phyloP scores from a whole-genome alignment of 1,139 yeast genomes.

The Meyerozyma guilliermondii region DNA sequence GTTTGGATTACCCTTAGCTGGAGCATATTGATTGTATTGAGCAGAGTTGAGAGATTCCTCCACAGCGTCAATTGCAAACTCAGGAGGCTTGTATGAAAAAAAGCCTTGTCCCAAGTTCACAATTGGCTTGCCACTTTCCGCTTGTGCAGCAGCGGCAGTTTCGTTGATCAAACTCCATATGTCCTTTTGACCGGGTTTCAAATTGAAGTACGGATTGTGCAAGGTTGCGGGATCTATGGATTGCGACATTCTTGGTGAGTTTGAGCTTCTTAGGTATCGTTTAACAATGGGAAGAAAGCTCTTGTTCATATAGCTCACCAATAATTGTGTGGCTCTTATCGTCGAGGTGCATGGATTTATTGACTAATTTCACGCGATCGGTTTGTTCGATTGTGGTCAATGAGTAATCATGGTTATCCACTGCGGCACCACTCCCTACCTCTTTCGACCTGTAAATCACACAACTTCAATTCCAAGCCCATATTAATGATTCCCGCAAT shows the following conservation, averaged over 20 bases:
- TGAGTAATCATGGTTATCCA: background rate
- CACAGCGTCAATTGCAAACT: constrained; percentile 83
- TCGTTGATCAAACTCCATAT: constrained; percentile 95
- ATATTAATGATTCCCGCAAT: constrained; percentile 73
- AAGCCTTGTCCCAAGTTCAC: constrained; percentile 95
- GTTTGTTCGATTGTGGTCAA: no score
- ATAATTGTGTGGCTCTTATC: background rate
- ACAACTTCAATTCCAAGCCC: constrained; percentile 69
- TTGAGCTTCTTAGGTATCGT: background rate
- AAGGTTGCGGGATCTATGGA: constrained; percentile 12
- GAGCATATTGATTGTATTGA: constrained; percentile 84
- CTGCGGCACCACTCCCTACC: constrained; percentile 61
- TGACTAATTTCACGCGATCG: constrained; percentile 1
- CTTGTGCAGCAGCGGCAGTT: constrained; percentile 79
- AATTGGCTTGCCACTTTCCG: constrained; percentile 62
- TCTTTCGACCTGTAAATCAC: constrained; percentile 58
- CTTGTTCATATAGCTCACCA: background rate
- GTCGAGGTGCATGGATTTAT: background rate
- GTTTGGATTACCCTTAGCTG: constrained; percentile 80
- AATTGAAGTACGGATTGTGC: constrained; percentile 58
- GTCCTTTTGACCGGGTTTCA: constrained; percentile 63
- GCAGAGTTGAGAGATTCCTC: constrained; percentile 67
- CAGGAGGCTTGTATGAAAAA: constrained; percentile 91
- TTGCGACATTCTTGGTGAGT: background rate
- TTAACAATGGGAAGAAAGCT: background rate